These are phyloP conservation scores for Pelargonium australe DNA, from an alignment of 441 rosid species.

Conservation along the genomic window DNA sequence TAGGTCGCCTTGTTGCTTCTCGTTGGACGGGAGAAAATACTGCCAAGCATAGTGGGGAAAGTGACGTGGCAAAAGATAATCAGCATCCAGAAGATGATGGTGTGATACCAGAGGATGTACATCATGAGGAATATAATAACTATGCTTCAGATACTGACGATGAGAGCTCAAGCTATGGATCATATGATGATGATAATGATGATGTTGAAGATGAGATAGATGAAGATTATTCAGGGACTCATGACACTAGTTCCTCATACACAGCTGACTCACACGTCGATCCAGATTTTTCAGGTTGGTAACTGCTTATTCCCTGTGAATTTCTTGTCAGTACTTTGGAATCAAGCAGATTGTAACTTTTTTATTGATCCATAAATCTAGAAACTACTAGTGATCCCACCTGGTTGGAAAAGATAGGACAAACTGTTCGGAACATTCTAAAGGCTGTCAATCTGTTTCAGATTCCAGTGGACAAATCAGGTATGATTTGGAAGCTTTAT, in stretches of 20 bases:
- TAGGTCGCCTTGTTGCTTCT: conserved; percentile 91
- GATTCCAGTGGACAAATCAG: conserved; percentile 73
- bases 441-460: conserved; percentile 52
- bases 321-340: neutral
- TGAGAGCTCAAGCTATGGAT: conserved; percentile 31
- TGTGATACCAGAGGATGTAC: conserved; percentile 9
- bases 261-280: neutral
- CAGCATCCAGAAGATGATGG: conserved; percentile 20
- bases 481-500: conserved; percentile 24
- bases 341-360: neutral
- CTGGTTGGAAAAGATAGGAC: conserved; percentile 88
- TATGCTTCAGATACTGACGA: conserved; percentile 77
- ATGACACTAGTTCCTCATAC: conserved; percentile 7
- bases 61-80: conserved; percentile 18
- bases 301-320: neutral
- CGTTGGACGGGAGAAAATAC: conserved; percentile 87
- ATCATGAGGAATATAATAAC: conserved; percentile 11
- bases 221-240: neutral
- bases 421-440: conserved; percentile 52
- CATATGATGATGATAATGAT: conserved; percentile 29
- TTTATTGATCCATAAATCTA: conserved; percentile 35
- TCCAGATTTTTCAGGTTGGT: neutral
- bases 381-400: conserved; percentile 43
- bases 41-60: conserved; percentile 41
- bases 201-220: conserved; percentile 7